Base-by-base conservation (phyloP, 148 eudicot genomes). In the Rhododendron simsii region DNA sequence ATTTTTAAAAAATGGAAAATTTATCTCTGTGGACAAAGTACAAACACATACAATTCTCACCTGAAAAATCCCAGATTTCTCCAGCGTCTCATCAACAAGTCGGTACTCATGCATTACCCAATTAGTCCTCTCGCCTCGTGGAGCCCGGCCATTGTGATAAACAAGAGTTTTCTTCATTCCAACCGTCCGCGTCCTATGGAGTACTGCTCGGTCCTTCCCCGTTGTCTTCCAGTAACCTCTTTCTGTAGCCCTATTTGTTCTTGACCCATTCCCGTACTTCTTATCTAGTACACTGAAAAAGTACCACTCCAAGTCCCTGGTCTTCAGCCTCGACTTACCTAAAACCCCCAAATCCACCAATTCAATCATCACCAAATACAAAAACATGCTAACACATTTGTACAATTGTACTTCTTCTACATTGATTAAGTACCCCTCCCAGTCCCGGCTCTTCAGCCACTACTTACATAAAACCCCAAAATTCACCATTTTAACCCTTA, bases 21-120 rank as follows among this genome's bases (percentile, higher is more conserved):
- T 16, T 2, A 23, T 2, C 23, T 39, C 23, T 47, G 15, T 14
- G 65, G 7, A 80, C 18, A 30, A 2, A 82, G 65, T 2, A 80
- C 18, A 30, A 2, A 82, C 15, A 28, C 48, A 5, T 20, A 45
- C 18, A 84, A 51, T 53, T 30, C 95, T 86, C 89, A 96, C 99
- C 99, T 92, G 94, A 75, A 50, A 50, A 87, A 88, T 75, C 23
- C 94, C 95, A 80, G 92, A 89, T 85, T 90, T 94, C 85, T 90
- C 93, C 80, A 95, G 86, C 84, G 87, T 90, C 78, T 94, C 92
- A 84, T 95, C 98, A 77, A 88, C 81, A 53, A 95, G 94, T 65
- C 92, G 92, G 89, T 97, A 97, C 86, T 97, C 99, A 45, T 95
- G 99, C 99, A 97, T 95, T 51, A 97, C 99, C 98, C 98, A 97